Conservation (phyloP, 2,329 filamentous ascomycete species). For the Stachybotrys echinatus region DNA sequence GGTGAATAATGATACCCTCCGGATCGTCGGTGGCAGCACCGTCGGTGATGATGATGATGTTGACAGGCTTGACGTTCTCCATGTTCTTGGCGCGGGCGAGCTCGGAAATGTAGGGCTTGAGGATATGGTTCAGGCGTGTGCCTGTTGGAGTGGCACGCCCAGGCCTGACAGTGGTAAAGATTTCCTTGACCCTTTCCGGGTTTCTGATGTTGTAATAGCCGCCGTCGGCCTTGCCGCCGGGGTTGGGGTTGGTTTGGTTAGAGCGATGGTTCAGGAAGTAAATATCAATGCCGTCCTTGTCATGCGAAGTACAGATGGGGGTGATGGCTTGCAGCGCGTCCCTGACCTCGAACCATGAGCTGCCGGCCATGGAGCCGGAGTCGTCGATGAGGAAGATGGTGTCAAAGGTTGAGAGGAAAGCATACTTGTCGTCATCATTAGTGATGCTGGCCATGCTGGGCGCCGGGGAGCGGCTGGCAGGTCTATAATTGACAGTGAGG, state of each 20-base stretch:
- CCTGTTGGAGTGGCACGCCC: conserved; percentile 70
- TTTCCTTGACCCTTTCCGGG: conserved; percentile 51
- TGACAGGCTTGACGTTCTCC: conserved; percentile 65
- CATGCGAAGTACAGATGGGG: conserved; percentile 74
- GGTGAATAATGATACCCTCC: conserved; percentile 60
- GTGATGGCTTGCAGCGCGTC: conserved; percentile 68
- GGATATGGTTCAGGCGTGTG: conserved; percentile 61
- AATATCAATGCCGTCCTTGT: conserved; percentile 81
- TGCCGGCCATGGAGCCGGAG: conserved; percentile 76
- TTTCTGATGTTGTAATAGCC: conserved; percentile 62
- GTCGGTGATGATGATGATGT: conserved; percentile 91
- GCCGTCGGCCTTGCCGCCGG: conserved; percentile 31
- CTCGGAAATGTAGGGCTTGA: conserved; percentile 61
- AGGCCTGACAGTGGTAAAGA: conserved; percentile 68
- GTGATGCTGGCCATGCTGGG: conserved; percentile 21
- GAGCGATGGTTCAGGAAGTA: conserved; percentile 77
- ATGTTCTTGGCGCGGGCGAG: conserved; percentile 33
- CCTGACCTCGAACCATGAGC: conserved; percentile 70
- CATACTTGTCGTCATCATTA: conserved; percentile 60
- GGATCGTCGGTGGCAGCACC: conserved; percentile 77
- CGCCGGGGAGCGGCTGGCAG: conserved; percentile 6
- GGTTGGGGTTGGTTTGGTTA: conserved; percentile 22
- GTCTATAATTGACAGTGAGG: conserved; percentile 8
- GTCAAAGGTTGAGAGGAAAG: conserved; percentile 75
- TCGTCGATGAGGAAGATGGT: conserved; percentile 91